A percentile compares a stretch with the other conserved stretches of the same genome.
These are phyloP conservation scores for Chlorella vulgaris DNA, from an alignment of 139 green algal species.

Conservation along the genomic window DNA sequence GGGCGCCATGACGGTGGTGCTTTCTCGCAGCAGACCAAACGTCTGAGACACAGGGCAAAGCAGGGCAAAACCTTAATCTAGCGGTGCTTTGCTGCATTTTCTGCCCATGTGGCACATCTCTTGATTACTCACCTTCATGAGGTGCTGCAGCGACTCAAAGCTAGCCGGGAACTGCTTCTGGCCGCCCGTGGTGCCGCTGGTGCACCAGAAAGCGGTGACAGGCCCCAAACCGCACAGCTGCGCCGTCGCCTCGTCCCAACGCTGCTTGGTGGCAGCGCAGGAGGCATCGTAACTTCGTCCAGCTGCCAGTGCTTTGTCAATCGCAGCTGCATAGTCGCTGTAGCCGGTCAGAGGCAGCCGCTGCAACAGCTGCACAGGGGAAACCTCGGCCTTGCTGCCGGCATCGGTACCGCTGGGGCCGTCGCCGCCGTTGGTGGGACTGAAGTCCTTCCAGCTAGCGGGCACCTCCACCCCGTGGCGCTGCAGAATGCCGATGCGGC, in stretches of 20 bases:
- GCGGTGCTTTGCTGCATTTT: background rate
- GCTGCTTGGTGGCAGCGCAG: background rate
- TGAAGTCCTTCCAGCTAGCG: background rate
- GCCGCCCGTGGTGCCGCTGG: background rate
- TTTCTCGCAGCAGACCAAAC: background rate
- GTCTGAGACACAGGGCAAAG: background rate
- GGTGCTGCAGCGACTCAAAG: background rate
- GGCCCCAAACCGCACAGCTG: background rate
- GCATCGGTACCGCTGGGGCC: background rate
- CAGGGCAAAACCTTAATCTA: background rate
- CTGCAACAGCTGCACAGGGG: background rate
- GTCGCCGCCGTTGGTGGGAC: background rate
- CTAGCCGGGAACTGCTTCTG: background rate
- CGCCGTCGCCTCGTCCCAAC: background rate
- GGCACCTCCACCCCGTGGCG: background rate
- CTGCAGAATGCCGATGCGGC: background rate
- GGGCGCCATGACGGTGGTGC: background rate
- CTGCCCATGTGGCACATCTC: background rate
- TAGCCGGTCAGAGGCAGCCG: background rate
- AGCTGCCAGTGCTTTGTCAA: background rate
- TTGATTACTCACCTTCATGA: background rate
- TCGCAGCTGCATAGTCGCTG: background rate
- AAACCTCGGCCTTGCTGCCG: background rate
- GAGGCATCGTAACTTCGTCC: background rate
- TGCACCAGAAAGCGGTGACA: background rate